Base-by-base conservation (phyloP, 495 filamentous ascomycete genomes). In the Penicillium tannophilum region DNA sequence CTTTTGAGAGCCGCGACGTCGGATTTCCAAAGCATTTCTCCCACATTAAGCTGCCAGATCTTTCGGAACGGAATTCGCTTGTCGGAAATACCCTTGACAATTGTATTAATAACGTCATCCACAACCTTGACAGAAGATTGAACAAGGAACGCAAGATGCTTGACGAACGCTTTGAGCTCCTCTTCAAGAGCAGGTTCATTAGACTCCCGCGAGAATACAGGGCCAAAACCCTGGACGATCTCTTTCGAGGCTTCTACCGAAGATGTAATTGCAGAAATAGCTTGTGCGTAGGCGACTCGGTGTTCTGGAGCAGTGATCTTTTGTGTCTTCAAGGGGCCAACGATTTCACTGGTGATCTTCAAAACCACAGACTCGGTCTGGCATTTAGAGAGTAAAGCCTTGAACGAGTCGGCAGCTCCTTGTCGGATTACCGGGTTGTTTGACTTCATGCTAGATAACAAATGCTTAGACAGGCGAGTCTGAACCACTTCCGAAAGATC, bases 401-500 rank as follows among this genome's bases (percentile, higher is more conserved):
- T 76, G 70, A 98, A 97, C 2, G 88, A 89, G 20, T 79, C 80
- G 11, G 90, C 66, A 20, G 89, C 90, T 10, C 90, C 91, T 52
- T 83, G 85, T 44, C 94, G 85, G 53, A 97, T 90, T 2, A 68
- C 71, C 4, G 82, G 73, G 65, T 95, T 97, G 55, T 88, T 90
- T 9, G 94, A 98, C 74, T 96, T 98, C 74, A 90, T 79, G 72
- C 89, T 97, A 19, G 91, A 84, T 10, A 98, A 66, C 5, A 98
- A 73, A 17, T 92, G 93, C 64, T 96, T 97, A 20, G 93, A 72
- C 14, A 98, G 76, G 51, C 86, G 85, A 24, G 82, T 74, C 36
- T 80, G 81, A 17, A 96, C 76, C 9, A 90, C 69, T 45, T 86
- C 83, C 10, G 93, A 91, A 2, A 97, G 79, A 64, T 97, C 93